Evolutionary conservation across 208 protist genomes (phyloP).

Genomic region (Trypanosoma cruzi): DNA sequence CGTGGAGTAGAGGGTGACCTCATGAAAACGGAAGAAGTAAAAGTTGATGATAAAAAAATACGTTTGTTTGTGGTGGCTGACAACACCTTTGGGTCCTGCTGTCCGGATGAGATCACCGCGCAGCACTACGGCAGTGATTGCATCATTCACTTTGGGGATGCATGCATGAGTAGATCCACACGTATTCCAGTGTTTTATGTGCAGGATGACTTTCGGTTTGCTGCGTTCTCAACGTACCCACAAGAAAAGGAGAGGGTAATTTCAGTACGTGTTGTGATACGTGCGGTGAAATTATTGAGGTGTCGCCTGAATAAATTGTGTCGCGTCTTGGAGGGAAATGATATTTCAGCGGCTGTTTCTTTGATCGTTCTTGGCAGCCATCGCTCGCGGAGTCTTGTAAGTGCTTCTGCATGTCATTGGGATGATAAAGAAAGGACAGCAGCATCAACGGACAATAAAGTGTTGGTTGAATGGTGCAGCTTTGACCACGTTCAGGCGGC

Average conservation of each 20-base stretch:
- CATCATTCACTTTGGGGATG: slow-evolving; percentile 92
- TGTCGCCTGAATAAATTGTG: slow-evolving; percentile 6
- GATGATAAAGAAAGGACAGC: not conserved
- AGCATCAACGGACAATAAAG: not conserved
- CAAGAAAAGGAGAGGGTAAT: slow-evolving; percentile 13
- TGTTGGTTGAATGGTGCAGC: slow-evolving; percentile 30
- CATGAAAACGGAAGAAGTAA: not conserved
- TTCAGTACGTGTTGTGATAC: slow-evolving; percentile 30
- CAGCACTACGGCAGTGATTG: slow-evolving; percentile 83
- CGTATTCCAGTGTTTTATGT: slow-evolving; percentile 85
- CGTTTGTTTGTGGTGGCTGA: slow-evolving; percentile 88
- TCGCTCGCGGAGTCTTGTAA: slow-evolving; percentile 18
- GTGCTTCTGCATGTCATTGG: slow-evolving; percentile 16
- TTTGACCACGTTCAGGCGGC: slow-evolving; percentile 11
- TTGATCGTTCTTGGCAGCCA: slow-evolving; percentile 40
- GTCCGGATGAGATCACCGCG: slow-evolving; percentile 91
- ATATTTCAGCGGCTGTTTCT: not conserved
- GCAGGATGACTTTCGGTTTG: slow-evolving; percentile 52
- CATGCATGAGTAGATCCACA: slow-evolving; percentile 86
- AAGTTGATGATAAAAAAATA: slow-evolving; percentile 12
- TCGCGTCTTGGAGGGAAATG: not conserved
- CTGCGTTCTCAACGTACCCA: slow-evolving; percentile 1
- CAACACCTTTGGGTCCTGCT: slow-evolving; percentile 93
- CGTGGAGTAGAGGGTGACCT: not conserved
- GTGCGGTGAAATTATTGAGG: slow-evolving; percentile 23